Base-by-base conservation (phyloP, 441 rosid genomes). In the Eutrema salsugineum region DNA sequence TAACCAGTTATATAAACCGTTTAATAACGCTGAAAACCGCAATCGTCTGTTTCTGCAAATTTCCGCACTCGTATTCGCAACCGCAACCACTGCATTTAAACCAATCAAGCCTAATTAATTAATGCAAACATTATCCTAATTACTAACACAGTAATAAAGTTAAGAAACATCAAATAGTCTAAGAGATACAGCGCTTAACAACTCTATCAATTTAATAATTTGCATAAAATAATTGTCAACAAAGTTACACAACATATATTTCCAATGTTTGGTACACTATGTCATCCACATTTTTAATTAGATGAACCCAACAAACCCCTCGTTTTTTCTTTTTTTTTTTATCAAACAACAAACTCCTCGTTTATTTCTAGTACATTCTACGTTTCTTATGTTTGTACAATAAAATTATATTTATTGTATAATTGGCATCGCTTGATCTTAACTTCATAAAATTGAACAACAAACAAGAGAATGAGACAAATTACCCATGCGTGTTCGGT, bases 191-290 rank as follows among this genome's bases (percentile, higher is more conserved):
- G n/a, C n/a, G n/a, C n/a, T n/a, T n/a, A n/a, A n/a, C 68, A 58
- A 50, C 78, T 66, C 66, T 66, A 58, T 15, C 40, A 40, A 49
- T 66, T 48, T 28, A 46, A 63, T 40, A 44, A 35, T 64, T 49
- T 20, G 1, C 39, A 28, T 19, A 3, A 46, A 19, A 44, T 3
- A 66, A 28, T 55, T 50, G 78, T 59, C 56, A 74, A 59, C 63
- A 74, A 66, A 66, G 63, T 66, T 66, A 59, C 72, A 58, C 24
- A 66, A 49, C 16, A 66, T 40, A 59, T 59, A 59, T 66, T 42
- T 74, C 56, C 77, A 74, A 66, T 63, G 68, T 74, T 66, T 40
- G 78, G 68, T 74, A 66, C 56, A 74, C 50, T 42, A 50, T 59
- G 63, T 51, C 48, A 58, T 66, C 40, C 38, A 55, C 7, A 35